Conservation (phyloP, 2,329 filamentous ascomycete species). For the Aureobasidium sp. region DNA sequence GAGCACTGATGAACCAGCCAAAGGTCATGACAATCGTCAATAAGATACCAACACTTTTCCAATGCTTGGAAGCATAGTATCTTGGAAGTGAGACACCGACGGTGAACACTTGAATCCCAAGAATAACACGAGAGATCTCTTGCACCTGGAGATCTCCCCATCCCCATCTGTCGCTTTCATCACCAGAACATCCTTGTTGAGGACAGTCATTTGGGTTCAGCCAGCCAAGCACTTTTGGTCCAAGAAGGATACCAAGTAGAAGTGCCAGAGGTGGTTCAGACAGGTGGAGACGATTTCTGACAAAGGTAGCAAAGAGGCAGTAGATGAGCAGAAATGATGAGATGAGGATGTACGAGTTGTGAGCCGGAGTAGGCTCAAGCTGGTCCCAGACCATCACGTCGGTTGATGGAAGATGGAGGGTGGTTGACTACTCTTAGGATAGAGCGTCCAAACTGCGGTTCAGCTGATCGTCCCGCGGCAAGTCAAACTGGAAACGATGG, state of each 20-base stretch:
- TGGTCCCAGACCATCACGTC: constrained; percentile 36
- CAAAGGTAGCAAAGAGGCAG: constrained; percentile 40
- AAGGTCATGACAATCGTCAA: constrained; percentile 47
- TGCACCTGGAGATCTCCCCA: constrained; percentile 38
- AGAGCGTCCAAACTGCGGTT: constrained; percentile 7
- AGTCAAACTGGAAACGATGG: constrained; percentile 5
- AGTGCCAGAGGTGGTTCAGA: constrained; percentile 44
- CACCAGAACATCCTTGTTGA: constrained; percentile 21
- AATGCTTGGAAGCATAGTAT: constrained; percentile 45
- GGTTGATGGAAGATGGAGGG: background rate
- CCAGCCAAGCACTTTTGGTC: constrained; percentile 35
- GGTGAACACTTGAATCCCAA: constrained; percentile 39
- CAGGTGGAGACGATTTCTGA: constrained; percentile 43
- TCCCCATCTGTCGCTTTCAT: constrained; percentile 32
- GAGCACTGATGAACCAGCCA: constrained; percentile 42
- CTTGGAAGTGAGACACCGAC: constrained; percentile 34
- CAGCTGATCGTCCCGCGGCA: constrained; percentile 8
- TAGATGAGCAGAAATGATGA: constrained; percentile 41
- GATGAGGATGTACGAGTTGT: constrained; percentile 40
- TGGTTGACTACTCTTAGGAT: background rate
- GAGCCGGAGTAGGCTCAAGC: constrained; percentile 40
- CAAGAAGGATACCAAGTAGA: constrained; percentile 39
- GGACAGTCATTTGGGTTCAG: constrained; percentile 36
- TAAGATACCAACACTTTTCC: constrained; percentile 44
- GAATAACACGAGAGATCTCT: constrained; percentile 38